phyloP scores from a whole-genome alignment of 768 basidiomycete genomes.

The Myochromella boudieri region DNA sequence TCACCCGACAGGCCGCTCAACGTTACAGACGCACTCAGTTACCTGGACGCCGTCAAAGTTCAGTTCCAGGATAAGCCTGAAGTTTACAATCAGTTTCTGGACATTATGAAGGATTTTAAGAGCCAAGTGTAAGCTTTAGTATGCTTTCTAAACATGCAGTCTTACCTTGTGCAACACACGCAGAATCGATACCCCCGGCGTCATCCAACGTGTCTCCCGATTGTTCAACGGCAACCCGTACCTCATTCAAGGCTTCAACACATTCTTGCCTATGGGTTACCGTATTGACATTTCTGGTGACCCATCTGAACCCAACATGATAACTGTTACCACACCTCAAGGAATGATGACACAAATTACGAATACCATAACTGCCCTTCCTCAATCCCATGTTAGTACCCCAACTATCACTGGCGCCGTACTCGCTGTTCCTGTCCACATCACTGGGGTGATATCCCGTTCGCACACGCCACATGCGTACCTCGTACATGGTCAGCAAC shows the following conservation, averaged over 20 bases:
- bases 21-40: conserved; percentile 90
- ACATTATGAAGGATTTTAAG: conserved; percentile 99
- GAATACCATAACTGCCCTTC: conserved; percentile 29
- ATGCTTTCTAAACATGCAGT: conserved; percentile 16
- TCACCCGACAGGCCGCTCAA: conserved; percentile 68
- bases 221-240: conserved; percentile 88
- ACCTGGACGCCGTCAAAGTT: conserved; percentile 91
- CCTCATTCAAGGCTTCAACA: conserved; percentile 97
- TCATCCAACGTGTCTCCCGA: conserved; percentile 91
- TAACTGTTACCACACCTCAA: conserved; percentile 79
- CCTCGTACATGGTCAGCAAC: conserved; percentile 34
- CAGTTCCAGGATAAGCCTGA: conserved; percentile 90
- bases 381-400: conserved; percentile 26
- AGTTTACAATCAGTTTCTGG: conserved; percentile 91
- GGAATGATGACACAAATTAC: conserved; percentile 72
- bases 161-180: conserved; percentile 11
- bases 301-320: conserved; percentile 66
- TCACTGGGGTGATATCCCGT: conserved; percentile 45
- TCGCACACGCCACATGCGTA: conserved; percentile 55
- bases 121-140: conserved; percentile 72
- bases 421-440: conserved; percentile 28
- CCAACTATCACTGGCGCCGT: conserved; percentile 33
- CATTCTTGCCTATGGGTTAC: conserved; percentile 92
- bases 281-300: conserved; percentile 84
- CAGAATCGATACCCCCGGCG: conserved; percentile 97